These are phyloP conservation scores for Lachancea thermotolerans DNA, from an alignment of 805 yeast species.

Conservation along the genomic window DNA sequence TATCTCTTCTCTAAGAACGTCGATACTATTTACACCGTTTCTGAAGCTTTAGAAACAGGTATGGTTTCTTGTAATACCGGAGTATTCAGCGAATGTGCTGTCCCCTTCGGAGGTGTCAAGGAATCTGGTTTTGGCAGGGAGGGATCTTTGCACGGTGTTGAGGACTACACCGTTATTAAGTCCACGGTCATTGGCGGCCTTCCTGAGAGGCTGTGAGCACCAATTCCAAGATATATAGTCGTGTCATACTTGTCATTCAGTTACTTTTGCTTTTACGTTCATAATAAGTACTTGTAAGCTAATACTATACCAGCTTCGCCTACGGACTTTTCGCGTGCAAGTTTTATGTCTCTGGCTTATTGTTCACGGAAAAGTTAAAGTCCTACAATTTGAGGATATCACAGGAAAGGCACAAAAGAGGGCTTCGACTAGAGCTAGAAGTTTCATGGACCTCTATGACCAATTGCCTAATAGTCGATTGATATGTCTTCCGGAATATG, in stretches of 20 bases:
- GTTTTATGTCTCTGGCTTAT: no score
- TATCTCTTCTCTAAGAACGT: constrained; percentile 50
- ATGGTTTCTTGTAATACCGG: constrained; percentile 61
- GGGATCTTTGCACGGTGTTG: constrained; percentile 56
- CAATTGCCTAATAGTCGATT: constrained; percentile 34
- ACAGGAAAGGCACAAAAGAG: no score
- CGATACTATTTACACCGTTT: constrained; percentile 43
- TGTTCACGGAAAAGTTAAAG: no score
- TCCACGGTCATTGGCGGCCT: constrained; percentile 43
- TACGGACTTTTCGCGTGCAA: no score
- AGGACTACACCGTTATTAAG: constrained; percentile 50
- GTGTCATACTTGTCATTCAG: not conserved
- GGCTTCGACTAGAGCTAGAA: no score
- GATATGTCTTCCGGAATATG: constrained; percentile 31
- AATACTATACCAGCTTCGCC: no score
- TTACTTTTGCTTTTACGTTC: no score
- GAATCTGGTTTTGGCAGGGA: constrained; percentile 69
- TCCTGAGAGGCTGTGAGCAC: constrained; percentile 12
- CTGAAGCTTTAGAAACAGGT: constrained; percentile 55
- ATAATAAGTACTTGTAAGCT: no score
- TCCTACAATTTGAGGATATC: no score
- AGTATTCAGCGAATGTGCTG: constrained; percentile 45
- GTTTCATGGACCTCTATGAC: constrained; percentile 37
- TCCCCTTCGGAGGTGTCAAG: constrained; percentile 60
- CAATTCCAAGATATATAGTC: not conserved